A percentile compares a stretch with the other conserved stretches of the same genome.
phyloP scores from a whole-genome alignment of 495 filamentous ascomycete genomes.

The Penicillium flavigenum region DNA sequence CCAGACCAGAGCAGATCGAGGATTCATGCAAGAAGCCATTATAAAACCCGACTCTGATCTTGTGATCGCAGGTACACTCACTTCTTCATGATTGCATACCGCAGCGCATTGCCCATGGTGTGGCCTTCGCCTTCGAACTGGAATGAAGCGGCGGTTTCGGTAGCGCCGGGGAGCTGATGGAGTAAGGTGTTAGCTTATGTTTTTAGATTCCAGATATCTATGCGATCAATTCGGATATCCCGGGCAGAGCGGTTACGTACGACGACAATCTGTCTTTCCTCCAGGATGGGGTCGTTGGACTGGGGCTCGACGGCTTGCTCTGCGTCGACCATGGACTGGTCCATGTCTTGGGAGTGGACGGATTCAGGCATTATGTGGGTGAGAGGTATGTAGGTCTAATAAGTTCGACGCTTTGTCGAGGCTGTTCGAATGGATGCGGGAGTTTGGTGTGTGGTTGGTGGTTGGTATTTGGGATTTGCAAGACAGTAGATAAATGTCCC shows the following conservation, averaged over 20 bases:
- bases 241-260: constrained; percentile 40
- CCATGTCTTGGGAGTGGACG: constrained; percentile 43
- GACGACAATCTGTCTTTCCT: constrained; percentile 56
- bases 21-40: not conserved
- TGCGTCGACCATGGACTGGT: constrained; percentile 57
- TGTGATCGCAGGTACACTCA: constrained; percentile 40
- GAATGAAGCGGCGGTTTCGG: constrained; percentile 73
- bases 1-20: not conserved
- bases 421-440: not conserved
- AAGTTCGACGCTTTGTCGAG: not conserved
- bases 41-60: not conserved
- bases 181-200: not conserved
- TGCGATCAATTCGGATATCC: not conserved
- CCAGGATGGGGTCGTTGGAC: constrained; percentile 40
- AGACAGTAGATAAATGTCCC: not conserved
- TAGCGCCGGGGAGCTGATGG: constrained; percentile 61
- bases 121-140: constrained; percentile 92
- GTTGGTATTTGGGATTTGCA: not conserved
- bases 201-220: not conserved
- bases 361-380: constrained; percentile 40
- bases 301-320: constrained; percentile 33
- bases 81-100: constrained; percentile 99
- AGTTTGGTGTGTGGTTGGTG: not conserved
- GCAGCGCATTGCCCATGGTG: constrained; percentile 89
- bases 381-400: not conserved